phyloP scores from a whole-genome alignment of 2,329 filamentous ascomycete species.

The Apiospora phragmitis region DNA sequence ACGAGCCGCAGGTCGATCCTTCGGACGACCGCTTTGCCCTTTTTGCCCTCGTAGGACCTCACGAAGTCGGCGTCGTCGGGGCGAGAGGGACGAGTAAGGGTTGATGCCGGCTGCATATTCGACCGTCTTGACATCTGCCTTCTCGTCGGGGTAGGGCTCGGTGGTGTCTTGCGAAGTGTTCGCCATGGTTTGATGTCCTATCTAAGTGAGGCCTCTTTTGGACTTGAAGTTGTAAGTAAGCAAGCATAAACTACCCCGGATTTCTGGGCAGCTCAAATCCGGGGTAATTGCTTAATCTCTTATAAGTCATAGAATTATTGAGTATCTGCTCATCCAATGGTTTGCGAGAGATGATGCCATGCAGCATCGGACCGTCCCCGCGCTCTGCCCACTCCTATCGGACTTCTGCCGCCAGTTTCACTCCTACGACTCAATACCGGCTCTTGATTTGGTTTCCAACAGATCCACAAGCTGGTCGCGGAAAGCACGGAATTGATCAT shows the following conservation, averaged over 20 bases:
- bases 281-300: background rate
- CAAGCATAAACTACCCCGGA: background rate
- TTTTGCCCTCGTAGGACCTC: background rate
- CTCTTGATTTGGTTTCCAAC: background rate
- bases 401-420: background rate
- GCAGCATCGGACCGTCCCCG: background rate
- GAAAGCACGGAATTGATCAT: no score
- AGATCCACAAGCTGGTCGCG: background rate
- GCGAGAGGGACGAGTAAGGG: background rate
- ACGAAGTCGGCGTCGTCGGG: background rate
- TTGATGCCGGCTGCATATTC: background rate
- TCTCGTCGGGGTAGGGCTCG: background rate
- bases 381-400: background rate
- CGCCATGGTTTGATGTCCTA: background rate
- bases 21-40: background rate
- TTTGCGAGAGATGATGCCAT: background rate
- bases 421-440: background rate
- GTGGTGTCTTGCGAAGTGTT: background rate
- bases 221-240: background rate
- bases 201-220: background rate
- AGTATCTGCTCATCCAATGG: no score
- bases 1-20: constrained; percentile 26
- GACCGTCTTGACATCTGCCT: background rate
- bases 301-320: background rate
- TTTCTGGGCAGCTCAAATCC: background rate